A percentile compares a stretch with the other conserved stretches of the same genome.
Conservation (phyloP, 805 yeast species). For the Candida parachauliodes region DNA sequence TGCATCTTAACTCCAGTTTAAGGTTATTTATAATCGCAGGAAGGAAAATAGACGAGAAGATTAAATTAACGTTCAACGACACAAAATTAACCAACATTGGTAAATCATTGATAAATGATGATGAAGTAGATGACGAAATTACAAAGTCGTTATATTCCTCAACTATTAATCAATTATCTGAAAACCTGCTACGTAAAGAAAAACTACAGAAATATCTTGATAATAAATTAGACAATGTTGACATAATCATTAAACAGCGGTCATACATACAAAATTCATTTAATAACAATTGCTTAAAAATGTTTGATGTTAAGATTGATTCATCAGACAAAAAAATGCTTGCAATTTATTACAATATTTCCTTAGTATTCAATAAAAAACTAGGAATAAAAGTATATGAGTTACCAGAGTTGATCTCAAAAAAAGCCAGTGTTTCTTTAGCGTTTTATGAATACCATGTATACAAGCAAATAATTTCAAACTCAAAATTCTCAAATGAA, state of each 20-base stretch:
- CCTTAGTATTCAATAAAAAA: slow-evolving; percentile 2
- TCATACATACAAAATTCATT: not conserved
- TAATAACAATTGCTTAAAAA: not conserved
- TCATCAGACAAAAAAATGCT: slow-evolving; percentile 4
- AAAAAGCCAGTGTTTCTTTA: not conserved
- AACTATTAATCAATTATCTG: not conserved
- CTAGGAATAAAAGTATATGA: not conserved
- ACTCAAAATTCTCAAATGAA: not conserved
- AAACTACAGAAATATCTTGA: not conserved
- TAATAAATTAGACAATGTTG: not conserved
- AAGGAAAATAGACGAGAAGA: not conserved
- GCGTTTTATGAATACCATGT: slow-evolving; percentile 4
- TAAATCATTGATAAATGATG: not conserved
- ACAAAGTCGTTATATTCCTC: not conserved
- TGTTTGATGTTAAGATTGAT: not conserved
- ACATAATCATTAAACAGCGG: not conserved
- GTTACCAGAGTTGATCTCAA: slow-evolving; percentile 3
- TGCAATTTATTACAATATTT: slow-evolving; percentile 2
- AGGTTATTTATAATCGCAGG: not conserved
- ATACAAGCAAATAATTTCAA: not conserved
- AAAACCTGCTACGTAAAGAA: no score
- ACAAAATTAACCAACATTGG: not conserved
- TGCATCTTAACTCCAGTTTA: not conserved
- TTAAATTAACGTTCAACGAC: not conserved
- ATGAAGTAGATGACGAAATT: not conserved